Base-by-base conservation (phyloP, 169 alveolate species). In the Perkinsus chesapeaki region DNA sequence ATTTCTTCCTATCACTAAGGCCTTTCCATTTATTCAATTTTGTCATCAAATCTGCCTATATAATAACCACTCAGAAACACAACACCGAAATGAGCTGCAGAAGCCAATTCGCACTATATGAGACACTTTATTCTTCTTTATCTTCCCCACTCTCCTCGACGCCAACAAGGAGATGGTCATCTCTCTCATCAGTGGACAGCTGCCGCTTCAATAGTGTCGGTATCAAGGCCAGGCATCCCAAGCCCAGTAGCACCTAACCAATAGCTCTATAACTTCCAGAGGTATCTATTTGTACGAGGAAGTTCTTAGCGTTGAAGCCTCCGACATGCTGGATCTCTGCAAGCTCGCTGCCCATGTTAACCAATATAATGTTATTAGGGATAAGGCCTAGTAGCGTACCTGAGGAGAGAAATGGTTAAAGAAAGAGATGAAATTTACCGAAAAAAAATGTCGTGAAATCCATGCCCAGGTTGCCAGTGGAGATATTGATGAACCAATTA, bases 371-470 rank as follows among this genome's bases (percentile, higher is more conserved):
- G 93, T 95, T 95, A 48, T 94, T 93, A 9, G 98, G 98, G 95
- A 96, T 96, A 34, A 96, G 92, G 31, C 98, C 98, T 82, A 96
- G 39, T 5, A 95, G 93, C 23, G 97, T 95, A 10, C 95, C 96
- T 9, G 93, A 37, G 3, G 82, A 60, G 82, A 34, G 31, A 19
- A 47, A 1, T n/a, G n/a, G n/a, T n/a, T n/a, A n/a, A n/a, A n/a
- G n/a, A n/a, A n/a, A n/a, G n/a, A n/a, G n/a, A n/a, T n/a, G n/a
- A n/a, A n/a, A n/a, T n/a, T n/a, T 60, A 60, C 82, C 82, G 27
- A 60, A 60, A 48, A 93, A 73, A 92, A 95, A 96, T 48, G 92
- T 93, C 37, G 91, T 43, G 19, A 93, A 91, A 9, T 97, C 96
- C 38, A 96, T 92, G 9, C 96, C 96, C 1, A 96, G 95, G 47